Base-by-base conservation (phyloP, 2,329 filamentous ascomycete species). In the Nannizziopsis barbatae region DNA sequence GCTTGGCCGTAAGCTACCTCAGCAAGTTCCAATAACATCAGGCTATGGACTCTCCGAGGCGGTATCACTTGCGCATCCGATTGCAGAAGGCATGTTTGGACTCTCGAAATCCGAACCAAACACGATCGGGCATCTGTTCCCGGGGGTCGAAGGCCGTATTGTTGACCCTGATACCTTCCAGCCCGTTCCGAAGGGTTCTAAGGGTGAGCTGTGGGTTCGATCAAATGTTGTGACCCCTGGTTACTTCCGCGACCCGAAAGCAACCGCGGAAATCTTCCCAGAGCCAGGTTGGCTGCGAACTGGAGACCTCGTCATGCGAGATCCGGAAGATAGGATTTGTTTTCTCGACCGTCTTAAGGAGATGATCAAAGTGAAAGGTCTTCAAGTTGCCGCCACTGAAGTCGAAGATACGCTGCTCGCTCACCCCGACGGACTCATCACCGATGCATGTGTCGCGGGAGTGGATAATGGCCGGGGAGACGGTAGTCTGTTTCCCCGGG, bases 291-390 rank as follows among this genome's bases (percentile, higher is more conserved):
- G 69, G 69, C 70, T 69, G 45, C 68, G 68, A 41, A 74, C 71
- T 0, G 71, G 71, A 1, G 71, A 74, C 15, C 42, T 52, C 8
- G 42, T 52, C 18, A 49, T 42, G 42, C 46, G 50, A 33, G 50
- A 47, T 33, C 11, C 50, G 6, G 50, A 49, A 2, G 50, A 52
- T 47, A 50, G 77, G 75, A 0, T 68, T 79, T 53, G 65, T 83
- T 8, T 71, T 72, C 22, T 71, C 1, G 79, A 83, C 56, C 71
- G 79, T 0, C 76, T 83, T 59, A 84, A 83, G 64, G 79, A 83
- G 61, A 75, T 82, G 70, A 79, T 82, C 62, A 83, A 83, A 58
- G 78, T 82, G 8, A 81, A 81, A 53, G 79, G 79, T 6, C 49
- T 56, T 36, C 74, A 72, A 4, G 75, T 81, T 6, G 75, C 79